Evolutionary conservation across 2,329 filamentous ascomycete genomes (phyloP), one percentile per base, ranked within the genome.

Genomic region (Grosmannia serpens): DNA sequence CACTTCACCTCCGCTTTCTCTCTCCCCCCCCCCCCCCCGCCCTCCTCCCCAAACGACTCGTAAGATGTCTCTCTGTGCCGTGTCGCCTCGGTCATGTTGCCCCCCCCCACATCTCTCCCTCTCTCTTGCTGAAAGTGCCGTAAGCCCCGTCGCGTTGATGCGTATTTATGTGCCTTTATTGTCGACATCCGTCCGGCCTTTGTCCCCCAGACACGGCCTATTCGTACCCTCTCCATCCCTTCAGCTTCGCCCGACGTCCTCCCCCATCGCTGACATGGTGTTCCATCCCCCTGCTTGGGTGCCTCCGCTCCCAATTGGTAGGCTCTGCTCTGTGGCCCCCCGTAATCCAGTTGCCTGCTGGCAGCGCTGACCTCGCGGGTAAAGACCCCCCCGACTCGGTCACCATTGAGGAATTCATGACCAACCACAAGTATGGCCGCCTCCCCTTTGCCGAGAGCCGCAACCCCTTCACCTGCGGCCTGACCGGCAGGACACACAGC

Each of bases 341-440:
- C 33, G 9, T 6, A 7, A 6, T 55, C 11, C 6, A 5, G 1
- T 26, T 11, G 8, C n/a, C 6, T n/a, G 4, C n/a, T n/a, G 8
- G 11, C 46, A 13, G 7, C 10, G 31, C 55, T 49, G 10, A 58
- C 31, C n/a, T 8, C 15, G 22, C 4, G 41, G 17, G 27, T n/a
- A n/a, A 46, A 71, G 79, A 85, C 38, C 77, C 86, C 11, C 89
- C 89, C 20, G 89, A 94, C 70, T 83, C 83, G 33, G 79, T 95
- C 64, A 79, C 89, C 6, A 78, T 95, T 59, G 79, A 80, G 63
- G 83, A 92, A 56, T 95, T 95, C 71, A 85, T 95, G 75, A 80
- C 85, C 61, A 81, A 85, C 65, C 88, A 92, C 65, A 73, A 78
- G 52, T 81, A 89, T 66, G 88, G 88, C 41, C 82, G 89, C 53